Evolutionary conservation across 1,284 basidiomycete species (phyloP), one percentile per base, ranked within the genome.

Genomic region (Apiotrichum mycotoxinovorans): DNA sequence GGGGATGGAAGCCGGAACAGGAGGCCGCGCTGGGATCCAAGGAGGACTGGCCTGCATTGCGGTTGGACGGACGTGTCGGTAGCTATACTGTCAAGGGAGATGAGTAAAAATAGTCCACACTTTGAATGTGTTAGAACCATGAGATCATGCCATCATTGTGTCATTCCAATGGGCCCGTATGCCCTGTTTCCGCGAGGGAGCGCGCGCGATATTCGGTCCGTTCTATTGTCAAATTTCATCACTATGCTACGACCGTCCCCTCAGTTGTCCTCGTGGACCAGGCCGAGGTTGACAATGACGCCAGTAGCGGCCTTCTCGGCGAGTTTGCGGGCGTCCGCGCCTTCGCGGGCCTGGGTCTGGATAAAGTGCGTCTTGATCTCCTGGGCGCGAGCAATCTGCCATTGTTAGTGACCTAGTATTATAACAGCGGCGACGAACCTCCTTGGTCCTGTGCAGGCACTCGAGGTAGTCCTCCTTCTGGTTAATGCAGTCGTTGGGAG

Each of bases 391-490:
- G 84, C 84, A 71, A 86, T 83, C 89, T 91, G 68, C 20, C 14
- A 34, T 51, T 27, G 4, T 4, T 23, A 35, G 41, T 33, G 22
- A 33, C 25, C 2, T 3, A 10, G 25, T 18, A 20, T 20, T 33
- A 1, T 18, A 23, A n/a, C 17, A 26, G 8, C 26, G 18, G 12
- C 35, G 20, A 71, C 79, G 65, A 26, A 92, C 93, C 85, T 95
- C 92, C 77, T 95, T 91, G 43, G 84, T 87, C 72, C 88, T 86
- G 75, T 96, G 93, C 58, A 97, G 79, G 77, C 94, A 97, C 77
- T 96, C 92, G 57, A 96, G 75, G 79, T 97, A 97, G 77, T 96
- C 93, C 63, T 89, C 89, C 61, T 85, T 86, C 64, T 86, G 86
- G 18, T 81, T 77, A 18, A 82, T 77, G 76, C 93, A 97, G 69